Evolutionary conservation across 768 basidiomycete genomes (phyloP), one percentile per base, ranked within the genome.

Genomic region (Grammothele lineata): DNA sequence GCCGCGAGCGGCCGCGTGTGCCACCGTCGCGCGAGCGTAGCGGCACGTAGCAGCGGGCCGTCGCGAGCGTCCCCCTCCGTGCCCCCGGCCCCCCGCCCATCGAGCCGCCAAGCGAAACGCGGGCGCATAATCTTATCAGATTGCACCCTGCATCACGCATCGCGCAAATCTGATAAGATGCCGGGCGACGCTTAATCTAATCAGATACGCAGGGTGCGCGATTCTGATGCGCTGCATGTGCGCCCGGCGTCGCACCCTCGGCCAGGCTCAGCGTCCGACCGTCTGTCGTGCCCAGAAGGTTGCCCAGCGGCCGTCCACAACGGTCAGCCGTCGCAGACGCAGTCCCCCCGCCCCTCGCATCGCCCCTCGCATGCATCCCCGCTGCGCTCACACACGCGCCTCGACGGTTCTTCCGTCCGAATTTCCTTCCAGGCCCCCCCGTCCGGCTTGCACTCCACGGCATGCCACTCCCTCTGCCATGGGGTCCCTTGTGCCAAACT

Each of bases 91-190:
- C n/a, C n/a, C n/a, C n/a, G n/a, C n/a, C 27, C 27, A 7, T 14
- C 27, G 27, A 30, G 27, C 27, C 27, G 37, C 45, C 45, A 51
- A 38, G 50, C 24, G 50, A 40, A 38, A 42, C 26, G 24, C 26
- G 43, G 33, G 24, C 38, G 26, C 22, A n/a, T 45, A 23, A 54
- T 54, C 53, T 43, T 34, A 54, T 54, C 48, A 47, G 48, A 54
- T 54, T 40, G 25, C 6, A 30, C 18, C 21, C n/a, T 17, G 19
- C 12, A 15, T 14, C 24, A 4, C 38, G 7, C 15, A 21, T 38
- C 10, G n/a, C 5, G 19, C 36, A 25, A 23, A 18, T 34, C 24
- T 47, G 45, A 51, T 47, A 34, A 51, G 42, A 48, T 47, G 15
- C 37, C 15, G 8, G 27, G 27, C 27, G 45, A 30, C 36, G 18